Evolutionary conservation across 108 stramenopile genomes (phyloP).

Genomic region (Nannochloropsis salina): DNA sequence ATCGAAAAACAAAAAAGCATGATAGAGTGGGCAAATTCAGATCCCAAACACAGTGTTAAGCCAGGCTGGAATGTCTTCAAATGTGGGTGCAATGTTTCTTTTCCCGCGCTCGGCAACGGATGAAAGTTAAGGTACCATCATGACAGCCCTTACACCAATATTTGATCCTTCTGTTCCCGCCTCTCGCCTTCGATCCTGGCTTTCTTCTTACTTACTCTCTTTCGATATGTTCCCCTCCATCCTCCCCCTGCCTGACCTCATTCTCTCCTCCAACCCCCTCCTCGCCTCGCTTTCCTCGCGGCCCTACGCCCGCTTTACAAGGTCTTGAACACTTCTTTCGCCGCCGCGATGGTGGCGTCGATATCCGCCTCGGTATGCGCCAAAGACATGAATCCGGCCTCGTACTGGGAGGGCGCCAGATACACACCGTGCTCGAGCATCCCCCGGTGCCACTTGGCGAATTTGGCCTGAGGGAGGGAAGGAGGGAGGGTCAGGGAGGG

Average conservation of each 20-base stretch:
- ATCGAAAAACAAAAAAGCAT: too few relatives aligned
- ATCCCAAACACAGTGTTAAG: too few relatives aligned
- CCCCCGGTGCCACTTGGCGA: conserved; percentile 92
- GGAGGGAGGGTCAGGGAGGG: not conserved
- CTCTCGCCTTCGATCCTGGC: too few relatives aligned
- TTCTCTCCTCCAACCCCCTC: not conserved
- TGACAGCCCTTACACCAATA: too few relatives aligned
- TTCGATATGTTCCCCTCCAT: not conserved
- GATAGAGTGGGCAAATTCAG: too few relatives aligned
- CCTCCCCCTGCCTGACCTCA: not conserved
- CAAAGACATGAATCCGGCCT: conserved; percentile 95
- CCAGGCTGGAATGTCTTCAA: too few relatives aligned
- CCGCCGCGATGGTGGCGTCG: conserved; percentile 90
- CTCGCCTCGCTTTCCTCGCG: not conserved
- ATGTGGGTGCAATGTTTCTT: too few relatives aligned
- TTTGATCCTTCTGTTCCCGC: too few relatives aligned
- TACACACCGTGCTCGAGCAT: conserved; percentile 97
- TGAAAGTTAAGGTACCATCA: too few relatives aligned
- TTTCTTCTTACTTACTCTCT: not conserved
- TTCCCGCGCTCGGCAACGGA: too few relatives aligned
- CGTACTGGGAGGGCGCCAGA: conserved; percentile 93
- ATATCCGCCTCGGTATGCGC: conserved; percentile 94
- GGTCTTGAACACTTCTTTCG: conserved; percentile 81
- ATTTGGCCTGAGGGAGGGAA: conserved; percentile 54
- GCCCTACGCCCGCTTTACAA: conserved; percentile 57